Conservation (phyloP, 192 early-diverging fungal genomes). For the Coemansia sp. region DNA sequence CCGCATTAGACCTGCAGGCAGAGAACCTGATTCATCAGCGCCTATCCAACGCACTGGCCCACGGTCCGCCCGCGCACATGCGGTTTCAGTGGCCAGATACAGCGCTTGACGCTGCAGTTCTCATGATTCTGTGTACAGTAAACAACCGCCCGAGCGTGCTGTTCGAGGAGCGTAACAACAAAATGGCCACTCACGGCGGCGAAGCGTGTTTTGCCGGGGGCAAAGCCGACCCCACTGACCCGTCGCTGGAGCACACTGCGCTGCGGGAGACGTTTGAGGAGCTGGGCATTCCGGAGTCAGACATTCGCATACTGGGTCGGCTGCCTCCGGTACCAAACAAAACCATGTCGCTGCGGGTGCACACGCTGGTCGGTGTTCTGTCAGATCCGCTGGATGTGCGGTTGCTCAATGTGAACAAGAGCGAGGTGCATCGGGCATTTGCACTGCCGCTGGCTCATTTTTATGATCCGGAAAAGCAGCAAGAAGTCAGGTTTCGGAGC, state of each 20-base stretch:
- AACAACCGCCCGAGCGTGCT: slow-evolving; percentile 65
- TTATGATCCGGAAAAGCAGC: slow-evolving; percentile 47
- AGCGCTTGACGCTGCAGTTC: slow-evolving; percentile 32
- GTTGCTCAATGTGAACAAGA: slow-evolving; percentile 54
- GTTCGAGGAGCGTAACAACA: slow-evolving; percentile 71
- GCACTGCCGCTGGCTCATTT: slow-evolving; percentile 66
- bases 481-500: slow-evolving; percentile 57
- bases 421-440: slow-evolving; percentile 73
- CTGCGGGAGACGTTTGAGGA: slow-evolving; percentile 83
- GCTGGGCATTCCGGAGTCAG: slow-evolving; percentile 53
- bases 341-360: slow-evolving; percentile 57
- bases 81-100: slow-evolving; percentile 14
- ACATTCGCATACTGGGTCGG: slow-evolving; percentile 62
- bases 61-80: slow-evolving; percentile 9
- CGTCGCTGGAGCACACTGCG: slow-evolving; percentile 61
- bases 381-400: slow-evolving; percentile 46
- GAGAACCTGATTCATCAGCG: slow-evolving; percentile 22
- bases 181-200: slow-evolving; percentile 71
- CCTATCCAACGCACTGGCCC: slow-evolving; percentile 10
- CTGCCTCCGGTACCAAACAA: slow-evolving; percentile 65
- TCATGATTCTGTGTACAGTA: slow-evolving; percentile 64
- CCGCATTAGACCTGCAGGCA: slow-evolving; percentile 13
- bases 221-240: slow-evolving; percentile 65
- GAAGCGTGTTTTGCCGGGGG: slow-evolving; percentile 82
- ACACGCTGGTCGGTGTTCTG: slow-evolving; percentile 64